A percentile compares a stretch with the other conserved stretches of the same genome.
Evolutionary conservation across 2,329 filamentous ascomycete genomes (phyloP).

Genomic region (Periconia sp.): DNA sequence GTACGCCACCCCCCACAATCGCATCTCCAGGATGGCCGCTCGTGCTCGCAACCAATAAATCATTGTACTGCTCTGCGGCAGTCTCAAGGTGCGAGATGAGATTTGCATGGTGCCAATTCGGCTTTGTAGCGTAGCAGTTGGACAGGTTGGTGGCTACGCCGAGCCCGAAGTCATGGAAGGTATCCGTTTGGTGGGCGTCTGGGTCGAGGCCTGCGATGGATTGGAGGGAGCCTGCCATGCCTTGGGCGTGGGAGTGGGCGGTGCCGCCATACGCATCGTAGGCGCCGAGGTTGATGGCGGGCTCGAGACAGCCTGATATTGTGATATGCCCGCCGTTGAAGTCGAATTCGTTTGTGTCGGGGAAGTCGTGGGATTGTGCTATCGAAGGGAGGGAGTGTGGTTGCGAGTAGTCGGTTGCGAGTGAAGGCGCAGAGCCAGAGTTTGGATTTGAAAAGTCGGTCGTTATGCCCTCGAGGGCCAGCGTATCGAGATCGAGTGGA

Average conservation of each 20-base stretch:
- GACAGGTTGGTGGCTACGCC: constrained; percentile 8
- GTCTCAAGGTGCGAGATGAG: constrained; percentile 29
- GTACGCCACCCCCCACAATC: constrained; percentile 16
- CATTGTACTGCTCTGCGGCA: constrained; percentile 24
- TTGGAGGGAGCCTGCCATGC: constrained; percentile 10
- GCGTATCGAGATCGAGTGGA: constrained; percentile 33
- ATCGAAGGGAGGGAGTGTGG: constrained; percentile 27
- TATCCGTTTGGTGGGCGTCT: background rate
- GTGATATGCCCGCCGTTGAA: constrained; percentile 49
- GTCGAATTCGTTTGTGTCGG: constrained; percentile 46
- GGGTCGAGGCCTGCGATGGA: constrained; percentile 19
- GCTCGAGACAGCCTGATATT: constrained; percentile 44
- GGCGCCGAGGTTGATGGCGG: constrained; percentile 28
- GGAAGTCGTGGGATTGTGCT: constrained; percentile 22
- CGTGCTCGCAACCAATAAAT: constrained; percentile 5
- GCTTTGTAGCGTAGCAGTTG: constrained; percentile 29
- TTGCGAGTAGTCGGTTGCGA: constrained; percentile 36
- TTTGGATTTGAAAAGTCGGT: constrained; percentile 29
- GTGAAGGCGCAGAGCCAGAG: constrained; percentile 26
- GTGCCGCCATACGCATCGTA: constrained; percentile 20
- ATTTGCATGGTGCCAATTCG: constrained; percentile 25
- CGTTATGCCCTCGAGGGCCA: constrained; percentile 22
- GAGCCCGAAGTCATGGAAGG: constrained; percentile 20
- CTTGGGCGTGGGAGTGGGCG: constrained; percentile 8
- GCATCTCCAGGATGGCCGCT: constrained; percentile 4